Percentiles rank a stretch among this genome's conserved stretches.
Conservation (phyloP, 176 grass and related monocot genomes). For the Hyparrhenia diplandra region DNA sequence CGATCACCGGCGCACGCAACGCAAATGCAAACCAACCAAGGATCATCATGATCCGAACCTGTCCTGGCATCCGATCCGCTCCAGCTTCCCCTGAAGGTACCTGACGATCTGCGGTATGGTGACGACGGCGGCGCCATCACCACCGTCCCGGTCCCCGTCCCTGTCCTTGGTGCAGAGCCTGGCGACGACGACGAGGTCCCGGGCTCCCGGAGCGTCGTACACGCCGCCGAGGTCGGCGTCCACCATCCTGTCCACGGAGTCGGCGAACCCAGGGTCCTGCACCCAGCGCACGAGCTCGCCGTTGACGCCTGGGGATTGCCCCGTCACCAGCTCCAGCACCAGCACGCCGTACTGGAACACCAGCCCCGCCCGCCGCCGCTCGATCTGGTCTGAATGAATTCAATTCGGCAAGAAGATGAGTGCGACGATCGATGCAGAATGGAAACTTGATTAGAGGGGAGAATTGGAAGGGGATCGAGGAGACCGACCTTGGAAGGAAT, state of each 20-base stretch:
- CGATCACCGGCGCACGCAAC: background rate
- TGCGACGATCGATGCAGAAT: background rate
- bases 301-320: slow-evolving; percentile 66
- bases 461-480: too few species aligned
- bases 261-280: slow-evolving; percentile 66
- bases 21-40: background rate
- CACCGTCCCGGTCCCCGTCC: background rate
- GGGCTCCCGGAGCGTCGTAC: slow-evolving; percentile 70
- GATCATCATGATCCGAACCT: background rate
- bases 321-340: slow-evolving; percentile 91
- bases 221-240: slow-evolving; percentile 82
- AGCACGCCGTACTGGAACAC: slow-evolving; percentile 90
- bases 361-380: slow-evolving; percentile 51
- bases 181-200: slow-evolving; percentile 67
- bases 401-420: background rate
- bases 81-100: slow-evolving; percentile 69
- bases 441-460: background rate
- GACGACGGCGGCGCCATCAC: background rate
- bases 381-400: slow-evolving; percentile 44
- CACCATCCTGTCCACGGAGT: slow-evolving; percentile 78
- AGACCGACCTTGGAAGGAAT: slow-evolving; percentile 54
- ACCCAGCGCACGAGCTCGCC: slow-evolving; percentile 81
- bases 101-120: slow-evolving; percentile 73
- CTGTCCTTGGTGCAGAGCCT: slow-evolving; percentile 74
- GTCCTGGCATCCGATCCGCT: background rate